Base-by-base conservation (phyloP, 345 rosid species). In the Heritiera littoralis region DNA sequence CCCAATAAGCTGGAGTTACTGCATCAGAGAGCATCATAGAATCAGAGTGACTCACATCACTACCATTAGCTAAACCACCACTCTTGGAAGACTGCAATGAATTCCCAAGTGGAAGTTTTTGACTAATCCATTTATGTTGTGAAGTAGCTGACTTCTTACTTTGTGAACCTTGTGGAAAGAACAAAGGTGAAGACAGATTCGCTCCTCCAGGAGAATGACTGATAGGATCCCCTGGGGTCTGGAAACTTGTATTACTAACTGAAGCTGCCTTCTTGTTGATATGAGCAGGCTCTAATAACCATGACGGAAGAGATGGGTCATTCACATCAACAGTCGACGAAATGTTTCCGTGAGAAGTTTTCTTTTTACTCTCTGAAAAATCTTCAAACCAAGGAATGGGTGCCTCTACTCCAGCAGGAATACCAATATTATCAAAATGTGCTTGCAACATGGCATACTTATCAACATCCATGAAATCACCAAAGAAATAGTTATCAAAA, bases 331-430 rank as follows among this genome's bases (percentile, higher is more conserved):
- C 38, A 69, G 71, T 58, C 30, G 69, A 73, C 32, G 82, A 58
- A 59, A 61, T 71, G 81, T 78, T 84, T 78, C 80, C 85, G 72
- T 74, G 79, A 64, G 55, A 75, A 49, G 78, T 46, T 9, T 80
- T 81, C 64, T 74, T 35, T 71, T 80, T 77, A 68, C 82, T 58
- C 14, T 79, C 76, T 69, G 78, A 13, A 54, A 86, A 83, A 82
- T 81, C 79, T 2, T 86, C 69, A 72, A 90, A 85, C 90, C 89
- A 88, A 52, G 97, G 95, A 76, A 95, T 82, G 1, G 92, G 23
- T 45, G 88, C 91, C 86, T 95, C 98, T 82, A 95, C 94, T 51
- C 89, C 95, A 81, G 97, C 75, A 74, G 97, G 96, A 66, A 92
- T 66, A 84, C 90, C 88, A 78, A 85, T 86, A 54, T 75, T 71